Evolutionary conservation across 2,329 filamentous ascomycete species (phyloP).

Genomic region (Chaetomium olivaceum): DNA sequence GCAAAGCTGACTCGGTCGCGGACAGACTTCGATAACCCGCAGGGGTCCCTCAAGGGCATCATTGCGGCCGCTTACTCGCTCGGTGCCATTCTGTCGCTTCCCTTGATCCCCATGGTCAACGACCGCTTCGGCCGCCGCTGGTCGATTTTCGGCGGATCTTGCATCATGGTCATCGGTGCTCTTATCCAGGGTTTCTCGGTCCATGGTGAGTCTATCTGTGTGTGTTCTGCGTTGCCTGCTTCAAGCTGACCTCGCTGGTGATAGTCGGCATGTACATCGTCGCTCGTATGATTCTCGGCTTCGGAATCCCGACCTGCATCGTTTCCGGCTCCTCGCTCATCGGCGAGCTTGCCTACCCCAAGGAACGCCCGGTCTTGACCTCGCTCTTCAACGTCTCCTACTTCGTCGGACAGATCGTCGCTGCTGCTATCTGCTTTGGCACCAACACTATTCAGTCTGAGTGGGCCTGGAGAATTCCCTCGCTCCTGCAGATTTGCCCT

Average conservation of each 20-base stretch:
- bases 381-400: conserved; percentile 62
- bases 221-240: background rate
- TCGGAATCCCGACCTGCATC: conserved; percentile 61
- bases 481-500: conserved; percentile 48
- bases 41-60: conserved; percentile 3
- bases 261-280: conserved; percentile 58
- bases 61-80: conserved; percentile 51
- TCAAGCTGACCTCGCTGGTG: background rate
- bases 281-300: conserved; percentile 60
- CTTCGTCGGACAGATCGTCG: conserved; percentile 53
- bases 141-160: conserved; percentile 56
- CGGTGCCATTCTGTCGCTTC: conserved; percentile 58
- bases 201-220: conserved; percentile 35
- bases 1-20: background rate
- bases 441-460: conserved; percentile 45
- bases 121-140: conserved; percentile 56
- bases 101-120: conserved; percentile 57
- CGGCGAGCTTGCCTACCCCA: conserved; percentile 61
- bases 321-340: conserved; percentile 60
- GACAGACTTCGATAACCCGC: conserved; percentile 50
- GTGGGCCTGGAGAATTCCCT: conserved; percentile 49
- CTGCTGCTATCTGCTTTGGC: conserved; percentile 53
- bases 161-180: conserved; percentile 55
- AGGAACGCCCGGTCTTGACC: conserved; percentile 59
- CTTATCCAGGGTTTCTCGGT: conserved; percentile 54